Evolutionary conservation across 192 early-diverging fungal genomes (phyloP), one percentile per base, ranked within the genome.

Genomic region (Coemansia sp.): DNA sequence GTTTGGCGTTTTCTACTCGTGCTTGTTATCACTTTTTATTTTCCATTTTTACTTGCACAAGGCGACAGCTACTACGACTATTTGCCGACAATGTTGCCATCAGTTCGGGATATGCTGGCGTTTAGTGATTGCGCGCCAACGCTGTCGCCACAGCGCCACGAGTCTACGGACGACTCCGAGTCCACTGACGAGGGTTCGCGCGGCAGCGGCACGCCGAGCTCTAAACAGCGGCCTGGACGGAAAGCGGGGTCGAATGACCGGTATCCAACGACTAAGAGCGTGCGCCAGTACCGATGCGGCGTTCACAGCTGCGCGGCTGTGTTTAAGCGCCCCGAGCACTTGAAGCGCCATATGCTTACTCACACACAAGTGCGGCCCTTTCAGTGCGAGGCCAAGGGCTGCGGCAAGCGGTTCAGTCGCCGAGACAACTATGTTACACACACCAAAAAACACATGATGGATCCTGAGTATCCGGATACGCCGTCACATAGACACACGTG

Each of bases 291-390:
- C 59, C 85, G 81, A 38, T 86, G 90, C 49, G 88, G 89, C 22
- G 46, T 77, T 40, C 71, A 86, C 42, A 82, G 85, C 73, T 93
- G 90, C 60, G 82, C 78, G 35, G 87, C 88, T 35, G 75, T 86
- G 45, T 96, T 96, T 77, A 87, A 90, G 62, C 88, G 94, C 20
- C 81, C 90, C 20, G 93, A 95, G 72, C 94, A 96, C 67, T 87
- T 95, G 60, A 89, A 88, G 38, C 92, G 94, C 49, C 94, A 97
- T 65, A 85, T 91, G 59, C 89, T 93, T 57, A 92, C 92, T 14
- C 96, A 97, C 71, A 95, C 93, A 6, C 92, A 93, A 35, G 89
- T 89, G 62, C 92, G 90, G 63, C 96, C 96, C 19, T 95, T 92
- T 70, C 82, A 80, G 38, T 97, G 96, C 73, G 81, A 84, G 0